These are phyloP conservation scores for Cordia subcordata DNA, from an alignment of 257 asterid species.

Conservation along the genomic window DNA sequence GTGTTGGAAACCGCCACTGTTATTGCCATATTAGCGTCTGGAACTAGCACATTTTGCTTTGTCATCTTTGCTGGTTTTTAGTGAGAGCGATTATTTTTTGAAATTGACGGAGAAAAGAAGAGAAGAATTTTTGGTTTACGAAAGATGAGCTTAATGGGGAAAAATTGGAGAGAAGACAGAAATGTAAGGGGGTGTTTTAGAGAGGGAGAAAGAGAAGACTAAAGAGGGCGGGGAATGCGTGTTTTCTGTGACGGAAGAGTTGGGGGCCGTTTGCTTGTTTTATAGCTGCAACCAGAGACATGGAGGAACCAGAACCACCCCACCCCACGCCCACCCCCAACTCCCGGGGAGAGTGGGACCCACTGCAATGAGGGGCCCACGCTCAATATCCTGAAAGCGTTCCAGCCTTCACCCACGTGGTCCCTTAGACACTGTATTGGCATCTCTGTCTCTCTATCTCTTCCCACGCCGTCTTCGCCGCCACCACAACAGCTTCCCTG, in stretches of 20 bases:
- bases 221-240: conserved; percentile 12
- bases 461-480: conserved; percentile 39
- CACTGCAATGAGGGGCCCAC: conserved; percentile 1
- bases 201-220: background rate
- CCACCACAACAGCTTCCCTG: conserved; percentile 20
- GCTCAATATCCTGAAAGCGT: conserved; percentile 28
- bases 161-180: background rate
- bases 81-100: conserved; percentile 18
- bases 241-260: conserved; percentile 25
- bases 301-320: conserved; percentile 25
- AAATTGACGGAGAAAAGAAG: background rate
- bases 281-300: conserved; percentile 50
- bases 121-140: background rate
- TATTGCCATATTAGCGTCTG: conserved; percentile 43
- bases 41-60: conserved; percentile 63
- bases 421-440: conserved; percentile 23
- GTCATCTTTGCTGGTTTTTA: conserved; percentile 25
- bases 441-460: conserved; percentile 6
- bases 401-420: conserved; percentile 23
- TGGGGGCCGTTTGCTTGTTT: conserved; percentile 45
- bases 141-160: conserved; percentile 3
- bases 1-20: conserved; percentile 45
- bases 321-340: too few relatives aligned
- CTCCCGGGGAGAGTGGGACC: conserved; percentile 12
- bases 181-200: background rate